Percentiles rank a stretch among this genome's conserved stretches.
phyloP scores from a whole-genome alignment of 345 rosid genomes.

The Pistacia atlantica region DNA sequence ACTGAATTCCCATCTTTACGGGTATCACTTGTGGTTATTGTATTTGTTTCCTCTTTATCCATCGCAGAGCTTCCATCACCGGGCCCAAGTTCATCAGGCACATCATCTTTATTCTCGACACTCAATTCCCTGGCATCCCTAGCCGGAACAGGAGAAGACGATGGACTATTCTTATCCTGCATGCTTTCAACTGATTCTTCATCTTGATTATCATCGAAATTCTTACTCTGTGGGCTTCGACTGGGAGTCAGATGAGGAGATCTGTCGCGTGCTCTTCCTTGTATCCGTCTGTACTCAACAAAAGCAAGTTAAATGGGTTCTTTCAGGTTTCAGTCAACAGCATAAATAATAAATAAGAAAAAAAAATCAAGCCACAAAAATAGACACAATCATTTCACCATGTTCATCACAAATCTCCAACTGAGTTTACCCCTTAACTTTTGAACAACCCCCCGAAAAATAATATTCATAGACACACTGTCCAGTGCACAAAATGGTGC shows the following conservation, averaged over 20 bases:
- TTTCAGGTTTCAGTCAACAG: background rate
- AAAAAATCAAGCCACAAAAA: background rate
- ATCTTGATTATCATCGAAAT: constrained; percentile 40
- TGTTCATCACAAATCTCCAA: background rate
- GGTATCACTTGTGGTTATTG: constrained; percentile 28
- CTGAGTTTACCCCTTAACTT: background rate
- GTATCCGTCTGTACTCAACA: constrained; percentile 33
- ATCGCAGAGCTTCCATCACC: constrained; percentile 54
- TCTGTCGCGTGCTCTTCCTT: constrained; percentile 34
- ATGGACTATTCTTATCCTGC: constrained; percentile 47
- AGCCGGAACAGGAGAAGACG: constrained; percentile 45
- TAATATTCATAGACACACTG: background rate
- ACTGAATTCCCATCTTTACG: constrained; percentile 28
- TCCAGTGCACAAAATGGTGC: background rate
- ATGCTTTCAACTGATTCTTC: constrained; percentile 66
- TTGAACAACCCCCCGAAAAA: background rate
- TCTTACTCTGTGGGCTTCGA: constrained; percentile 45
- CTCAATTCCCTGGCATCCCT: constrained; percentile 54
- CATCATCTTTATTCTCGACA: constrained; percentile 57
- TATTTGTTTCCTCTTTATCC: constrained; percentile 44
- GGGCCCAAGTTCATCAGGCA: constrained; percentile 31
- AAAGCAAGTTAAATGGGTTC: constrained; percentile 1
- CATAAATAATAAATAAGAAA: background rate
- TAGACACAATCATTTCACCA: background rate
- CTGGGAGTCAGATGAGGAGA: constrained; percentile 53